Base-by-base conservation (phyloP, 495 filamentous ascomycete genomes). In the Amphirosellinia nigrospora region DNA sequence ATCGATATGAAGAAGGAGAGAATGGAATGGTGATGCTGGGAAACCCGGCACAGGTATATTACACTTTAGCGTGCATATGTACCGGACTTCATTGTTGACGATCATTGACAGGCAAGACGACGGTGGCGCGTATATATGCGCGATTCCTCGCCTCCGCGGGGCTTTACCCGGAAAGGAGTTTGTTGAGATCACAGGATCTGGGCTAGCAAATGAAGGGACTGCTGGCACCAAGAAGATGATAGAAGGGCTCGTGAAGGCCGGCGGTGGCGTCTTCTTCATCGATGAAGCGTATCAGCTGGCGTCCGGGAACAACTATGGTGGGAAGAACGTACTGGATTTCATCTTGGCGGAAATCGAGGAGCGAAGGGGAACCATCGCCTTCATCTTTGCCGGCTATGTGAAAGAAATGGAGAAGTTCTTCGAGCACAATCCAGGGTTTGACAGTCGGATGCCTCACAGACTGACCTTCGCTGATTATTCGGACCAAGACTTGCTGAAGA, bases 261-360 rank as follows among this genome's bases (percentile, higher is more conserved):
- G 86, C 0, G 92, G 92, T 23, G 92, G 92, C 0, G 88, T 85
- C 0, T 71, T 92, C 3, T 93, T 94, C 76, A 86, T 93, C 23
- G 91, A 94, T 68, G 91, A 94, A 78, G 91, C 91, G 0, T 94
- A 94, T 75, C 91, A 93, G 70, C 81, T 94, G 0, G 83, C 38
- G 58, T 93, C 59, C 86, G 92, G 78, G 1, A 76, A 81, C 68
- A 83, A 74, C 63, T 74, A 69, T 48, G 84, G 80, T 5, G 91
- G 91, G 0, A 77, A 75, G 0, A 82, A 85, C 23, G 91, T 92
- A 0, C 82, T 95, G 8, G 91, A 95, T 69, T 92, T 86, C 64
- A 79, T 95, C 0, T 83, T 95, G 0, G 85, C 89, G 0, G 90
- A 93, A 68, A 84, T 93, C 36, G 92, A 94, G 75, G 92, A 92